phyloP scores from a whole-genome alignment of 768 basidiomycete genomes.

The Suillus occidentalis region DNA sequence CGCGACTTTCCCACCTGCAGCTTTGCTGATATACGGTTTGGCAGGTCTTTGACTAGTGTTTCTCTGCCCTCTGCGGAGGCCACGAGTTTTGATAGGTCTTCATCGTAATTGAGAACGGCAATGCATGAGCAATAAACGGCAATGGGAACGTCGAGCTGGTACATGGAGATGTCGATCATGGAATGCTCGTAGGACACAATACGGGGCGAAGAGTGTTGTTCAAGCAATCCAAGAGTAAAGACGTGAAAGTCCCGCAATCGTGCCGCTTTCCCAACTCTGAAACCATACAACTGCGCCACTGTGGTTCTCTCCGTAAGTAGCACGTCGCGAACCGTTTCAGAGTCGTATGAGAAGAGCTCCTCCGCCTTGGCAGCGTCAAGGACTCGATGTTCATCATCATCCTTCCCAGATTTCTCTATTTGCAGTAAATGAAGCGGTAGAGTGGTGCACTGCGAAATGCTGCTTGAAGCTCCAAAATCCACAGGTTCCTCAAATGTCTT shows the following conservation, averaged over 20 bases:
- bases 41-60: conserved; percentile 53
- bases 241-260: conserved; percentile 68
- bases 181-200: conserved; percentile 54
- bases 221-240: conserved; percentile 48
- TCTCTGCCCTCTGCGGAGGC: conserved; percentile 45
- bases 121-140: conserved; percentile 65
- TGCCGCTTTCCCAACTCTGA: conserved; percentile 62
- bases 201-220: conserved; percentile 37
- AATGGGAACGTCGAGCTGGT: conserved; percentile 64
- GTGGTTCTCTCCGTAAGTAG: conserved; percentile 72
- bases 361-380: conserved; percentile 45
- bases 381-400: conserved; percentile 44
- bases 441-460: conserved; percentile 30
- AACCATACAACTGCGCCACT: conserved; percentile 74
- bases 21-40: conserved; percentile 46
- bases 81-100: conserved; percentile 56
- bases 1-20: conserved; percentile 62
- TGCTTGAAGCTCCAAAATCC: conserved; percentile 51
- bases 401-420: conserved; percentile 42
- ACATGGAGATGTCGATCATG: conserved; percentile 60
- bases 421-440: conserved; percentile 47
- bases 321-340: conserved; percentile 54
- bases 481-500: conserved; percentile 55
- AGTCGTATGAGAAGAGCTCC: conserved; percentile 55
- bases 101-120: conserved; percentile 52